Evolutionary conservation across 148 eudicot genomes (phyloP), one percentile per base, ranked within the genome.

Genomic region (Silene conica): DNA sequence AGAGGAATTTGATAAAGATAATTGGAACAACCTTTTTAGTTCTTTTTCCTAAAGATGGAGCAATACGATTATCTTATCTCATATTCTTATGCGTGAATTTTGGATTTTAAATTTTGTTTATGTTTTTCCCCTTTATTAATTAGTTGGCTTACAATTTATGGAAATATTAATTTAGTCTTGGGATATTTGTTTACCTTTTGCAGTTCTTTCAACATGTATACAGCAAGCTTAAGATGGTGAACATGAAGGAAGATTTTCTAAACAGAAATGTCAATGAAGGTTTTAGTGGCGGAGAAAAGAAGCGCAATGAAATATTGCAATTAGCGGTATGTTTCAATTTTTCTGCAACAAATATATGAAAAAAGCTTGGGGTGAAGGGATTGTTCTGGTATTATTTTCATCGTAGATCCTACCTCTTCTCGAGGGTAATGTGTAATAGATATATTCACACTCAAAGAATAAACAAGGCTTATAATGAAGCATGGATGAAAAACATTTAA

Each of bases 261-360:
- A 87, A 92, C 79, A 87, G 99, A 89, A 92, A 96, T 77, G 99
- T 96, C 41, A 96, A 96, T 76, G 99, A 90, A 86, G 99, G 99
- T 71, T 95, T 95, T 72, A 95, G 99, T 82, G 99, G 99, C 45
- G 99, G 99, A 69, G 99, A 95, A 82, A 90, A 81, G 85, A 95
- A 95, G 83, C 89, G 99, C 68, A 95, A 95, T 74, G 99, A 95
- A 83, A 92, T 95, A 64, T 81, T 95, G 74, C 99, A 95, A 74
- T 97, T 95, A 80, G 99, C 99, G 86, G 99, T 95, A 92, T 73
- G 83, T 62, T 71, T 45, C 16, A 9, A 43, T 64, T 45, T 34
- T 52, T 12, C 4, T 13, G 38, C 21, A 13, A 67, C 21, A 50
- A 19, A 28, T 8, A 38, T 38, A 65, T 34, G 69, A 65, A 38